Evolutionary conservation across 2,329 filamentous ascomycete species (phyloP).

Genomic region (Sarocladium oryzae): DNA sequence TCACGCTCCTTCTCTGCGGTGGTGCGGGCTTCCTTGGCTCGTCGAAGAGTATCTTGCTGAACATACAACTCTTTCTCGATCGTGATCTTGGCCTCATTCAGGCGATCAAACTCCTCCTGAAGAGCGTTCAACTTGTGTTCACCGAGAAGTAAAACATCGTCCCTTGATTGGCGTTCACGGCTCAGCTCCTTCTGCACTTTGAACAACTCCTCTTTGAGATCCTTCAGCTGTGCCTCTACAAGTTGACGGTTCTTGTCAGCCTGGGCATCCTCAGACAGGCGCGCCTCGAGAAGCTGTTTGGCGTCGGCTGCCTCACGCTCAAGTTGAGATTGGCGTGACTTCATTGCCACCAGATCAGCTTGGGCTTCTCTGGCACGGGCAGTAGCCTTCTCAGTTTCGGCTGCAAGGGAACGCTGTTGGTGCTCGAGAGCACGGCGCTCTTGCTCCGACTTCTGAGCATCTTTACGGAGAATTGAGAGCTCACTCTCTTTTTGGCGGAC

Average conservation of each 20-base stretch:
- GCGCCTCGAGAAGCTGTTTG: constrained; percentile 76
- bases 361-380: constrained; percentile 75
- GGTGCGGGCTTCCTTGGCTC: constrained; percentile 74
- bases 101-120: constrained; percentile 74
- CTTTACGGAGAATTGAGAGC: constrained; percentile 73
- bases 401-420: constrained; percentile 63
- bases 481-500: constrained; percentile 93
- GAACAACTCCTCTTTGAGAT: constrained; percentile 80
- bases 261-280: constrained; percentile 84
- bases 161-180: constrained; percentile 84
- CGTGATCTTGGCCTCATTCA: constrained; percentile 92
- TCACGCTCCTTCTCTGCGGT: constrained; percentile 83
- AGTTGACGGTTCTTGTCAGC: constrained; percentile 74
- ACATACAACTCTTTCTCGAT: constrained; percentile 98
- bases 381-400: constrained; percentile 74
- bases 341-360: constrained; percentile 81
- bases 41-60: constrained; percentile 83
- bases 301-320: constrained; percentile 86
- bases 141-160: constrained; percentile 84
- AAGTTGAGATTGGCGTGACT: constrained; percentile 74
- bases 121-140: constrained; percentile 82
- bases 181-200: constrained; percentile 83
- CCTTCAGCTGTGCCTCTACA: constrained; percentile 79
- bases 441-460: constrained; percentile 75
- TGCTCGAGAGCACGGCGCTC: constrained; percentile 74